Percentiles rank a stretch among this genome's conserved stretches.
phyloP scores from a whole-genome alignment of 2,329 filamentous ascomycete genomes.

The Botrytis porri region DNA sequence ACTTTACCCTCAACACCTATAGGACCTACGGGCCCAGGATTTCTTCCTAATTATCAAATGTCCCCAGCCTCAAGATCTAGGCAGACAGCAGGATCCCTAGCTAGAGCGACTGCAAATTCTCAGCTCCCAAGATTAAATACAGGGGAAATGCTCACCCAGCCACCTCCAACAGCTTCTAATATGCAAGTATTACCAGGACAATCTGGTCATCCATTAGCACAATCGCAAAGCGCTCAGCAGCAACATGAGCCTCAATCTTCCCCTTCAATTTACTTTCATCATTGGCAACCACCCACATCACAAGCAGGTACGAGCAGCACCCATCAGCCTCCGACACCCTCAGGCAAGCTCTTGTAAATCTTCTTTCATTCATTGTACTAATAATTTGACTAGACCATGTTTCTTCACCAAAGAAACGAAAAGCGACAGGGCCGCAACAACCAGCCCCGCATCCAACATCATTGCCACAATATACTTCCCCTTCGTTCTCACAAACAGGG shows the following conservation, averaged over 20 bases:
- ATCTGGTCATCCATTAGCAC: slow-evolving; percentile 46
- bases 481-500: slow-evolving; percentile 54
- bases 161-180: slow-evolving; percentile 40
- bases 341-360: slow-evolving; percentile 58
- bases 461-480: slow-evolving; percentile 49
- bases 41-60: slow-evolving; percentile 37
- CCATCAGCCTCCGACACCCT: slow-evolving; percentile 69
- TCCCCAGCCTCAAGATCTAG: slow-evolving; percentile 37
- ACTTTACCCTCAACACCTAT: slow-evolving; percentile 37
- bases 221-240: slow-evolving; percentile 48
- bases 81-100: slow-evolving; percentile 31
- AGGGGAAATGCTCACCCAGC: slow-evolving; percentile 41
- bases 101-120: slow-evolving; percentile 34
- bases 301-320: slow-evolving; percentile 54
- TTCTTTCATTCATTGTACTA: slow-evolving; percentile 41
- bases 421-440: slow-evolving; percentile 59
- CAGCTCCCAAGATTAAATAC: slow-evolving; percentile 45
- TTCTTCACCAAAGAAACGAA: slow-evolving; percentile 82
- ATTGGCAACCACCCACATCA: slow-evolving; percentile 80
- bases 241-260: slow-evolving; percentile 60
- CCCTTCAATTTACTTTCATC: slow-evolving; percentile 82
- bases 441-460: slow-evolving; percentile 47
- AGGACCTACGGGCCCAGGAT: slow-evolving; percentile 29
- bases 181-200: slow-evolving; percentile 47
- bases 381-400: slow-evolving; percentile 53